Percentiles rank a stretch among this genome's conserved stretches.
Evolutionary conservation across 176 grass and related monocot species (phyloP).

Genomic region (Eragrostis curvula): DNA sequence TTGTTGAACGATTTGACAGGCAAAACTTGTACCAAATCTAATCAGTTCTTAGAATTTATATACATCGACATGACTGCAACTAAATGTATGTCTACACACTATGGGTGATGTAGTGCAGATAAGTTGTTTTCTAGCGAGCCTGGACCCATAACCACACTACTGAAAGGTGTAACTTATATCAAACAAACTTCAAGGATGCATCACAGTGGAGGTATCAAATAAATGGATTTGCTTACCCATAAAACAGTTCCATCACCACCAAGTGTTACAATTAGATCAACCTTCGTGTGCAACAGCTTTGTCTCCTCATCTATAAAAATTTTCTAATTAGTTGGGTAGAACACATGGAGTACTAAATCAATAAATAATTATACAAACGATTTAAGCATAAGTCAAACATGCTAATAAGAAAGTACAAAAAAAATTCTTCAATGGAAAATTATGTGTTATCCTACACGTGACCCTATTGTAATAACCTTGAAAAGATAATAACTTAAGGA

Average conservation of each 20-base stretch:
- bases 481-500: neutral
- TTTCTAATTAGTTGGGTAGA: constrained; percentile 48
- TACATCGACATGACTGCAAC: neutral
- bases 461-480: neutral
- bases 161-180: neutral
- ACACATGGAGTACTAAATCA: constrained; percentile 1
- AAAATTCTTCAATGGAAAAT: neutral
- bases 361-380: constrained; percentile 21
- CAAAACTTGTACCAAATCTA: neutral
- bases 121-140: constrained; percentile 1
- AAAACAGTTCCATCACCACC: constrained; percentile 96
- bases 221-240: constrained; percentile 64
- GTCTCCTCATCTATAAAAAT: constrained; percentile 72
- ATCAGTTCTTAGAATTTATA: neutral
- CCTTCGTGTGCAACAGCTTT: constrained; percentile 88
- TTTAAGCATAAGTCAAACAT: neutral
- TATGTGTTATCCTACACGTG: neutral
- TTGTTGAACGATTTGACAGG: neutral
- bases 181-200: neutral
- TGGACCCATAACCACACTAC: neutral
- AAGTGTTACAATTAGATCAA: constrained; percentile 95
- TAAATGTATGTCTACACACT: neutral
- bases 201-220: neutral
- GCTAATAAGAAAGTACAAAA: neutral
- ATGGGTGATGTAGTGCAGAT: neutral